These are phyloP conservation scores for Penicillium corylophilum DNA, from an alignment of 2,329 filamentous ascomycete species.

Conservation along the genomic window DNA sequence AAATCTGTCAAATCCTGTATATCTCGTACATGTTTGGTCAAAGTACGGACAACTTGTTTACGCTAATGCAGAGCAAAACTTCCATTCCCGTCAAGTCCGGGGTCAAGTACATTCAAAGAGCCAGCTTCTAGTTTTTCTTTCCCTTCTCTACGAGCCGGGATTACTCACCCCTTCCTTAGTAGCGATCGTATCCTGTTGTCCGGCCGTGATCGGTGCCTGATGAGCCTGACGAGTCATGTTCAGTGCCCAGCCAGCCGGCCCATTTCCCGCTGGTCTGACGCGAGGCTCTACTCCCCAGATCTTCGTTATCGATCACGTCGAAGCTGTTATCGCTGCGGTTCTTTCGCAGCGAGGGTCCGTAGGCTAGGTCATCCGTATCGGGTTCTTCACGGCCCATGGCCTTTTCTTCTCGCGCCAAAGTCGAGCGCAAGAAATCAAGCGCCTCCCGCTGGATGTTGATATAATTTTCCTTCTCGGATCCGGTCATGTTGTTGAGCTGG, in stretches of 20 bases:
- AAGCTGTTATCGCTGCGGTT: slow-evolving; percentile 86
- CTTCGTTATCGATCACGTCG: slow-evolving; percentile 80
- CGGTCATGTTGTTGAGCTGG: slow-evolving; percentile 59
- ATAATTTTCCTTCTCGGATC: slow-evolving; percentile 69
- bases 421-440: slow-evolving; percentile 70
- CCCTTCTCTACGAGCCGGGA: not conserved
- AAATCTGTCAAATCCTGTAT: slow-evolving; percentile 4
- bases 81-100: not conserved
- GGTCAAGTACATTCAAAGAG: not conserved
- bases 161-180: slow-evolving; percentile 2
- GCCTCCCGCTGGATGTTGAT: slow-evolving; percentile 77
- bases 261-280: slow-evolving; percentile 27
- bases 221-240: slow-evolving; percentile 25
- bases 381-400: slow-evolving; percentile 48
- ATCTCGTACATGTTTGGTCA: not conserved
- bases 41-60: not conserved
- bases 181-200: slow-evolving; percentile 23
- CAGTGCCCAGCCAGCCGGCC: slow-evolving; percentile 33
- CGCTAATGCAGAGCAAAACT: not conserved
- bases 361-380: slow-evolving; percentile 40
- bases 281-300: slow-evolving; percentile 37
- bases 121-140: slow-evolving; percentile 5
- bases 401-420: slow-evolving; percentile 75
- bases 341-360: slow-evolving; percentile 60
- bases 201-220: slow-evolving; percentile 31